phyloP scores from a whole-genome alignment of 2,329 filamentous ascomycete genomes.

The Ceratocystis eucalypticola region DNA sequence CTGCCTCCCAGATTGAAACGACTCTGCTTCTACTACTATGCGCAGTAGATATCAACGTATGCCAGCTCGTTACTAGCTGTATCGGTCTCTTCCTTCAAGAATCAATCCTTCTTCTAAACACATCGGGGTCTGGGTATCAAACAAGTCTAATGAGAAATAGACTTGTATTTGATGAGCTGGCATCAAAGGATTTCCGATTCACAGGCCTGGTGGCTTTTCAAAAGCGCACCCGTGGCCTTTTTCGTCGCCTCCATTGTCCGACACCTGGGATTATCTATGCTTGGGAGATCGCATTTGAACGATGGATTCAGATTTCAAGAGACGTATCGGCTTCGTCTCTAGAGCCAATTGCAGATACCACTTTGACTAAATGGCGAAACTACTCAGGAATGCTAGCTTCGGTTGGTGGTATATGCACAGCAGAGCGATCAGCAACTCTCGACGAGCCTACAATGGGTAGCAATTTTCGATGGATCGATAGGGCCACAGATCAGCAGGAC shows the following conservation, averaged over 20 bases:
- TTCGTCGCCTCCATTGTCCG: constrained; percentile 48
- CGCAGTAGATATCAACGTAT: constrained; percentile 51
- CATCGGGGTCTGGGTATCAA: constrained; percentile 28
- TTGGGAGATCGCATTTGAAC: constrained; percentile 53
- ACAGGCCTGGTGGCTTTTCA: constrained; percentile 58
- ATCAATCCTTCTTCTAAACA: constrained; percentile 39
- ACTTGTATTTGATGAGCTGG: constrained; percentile 47
- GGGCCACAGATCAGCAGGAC: constrained; percentile 44
- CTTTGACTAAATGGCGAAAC: constrained; percentile 53
- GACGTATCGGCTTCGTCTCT: constrained; percentile 42
- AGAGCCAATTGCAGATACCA: constrained; percentile 41
- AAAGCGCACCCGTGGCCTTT: constrained; percentile 46
- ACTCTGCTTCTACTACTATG: constrained; percentile 50
- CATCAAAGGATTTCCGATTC: constrained; percentile 50
- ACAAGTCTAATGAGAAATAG: constrained; percentile 43
- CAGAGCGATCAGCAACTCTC: constrained; percentile 41
- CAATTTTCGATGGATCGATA: constrained; percentile 49
- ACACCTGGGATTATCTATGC: constrained; percentile 53
- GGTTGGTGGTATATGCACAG: constrained; percentile 50
- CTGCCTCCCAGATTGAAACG: constrained; percentile 46
- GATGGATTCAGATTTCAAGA: constrained; percentile 50
- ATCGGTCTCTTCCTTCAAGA: constrained; percentile 51
- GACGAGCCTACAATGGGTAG: constrained; percentile 46
- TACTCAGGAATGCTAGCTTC: constrained; percentile 56
- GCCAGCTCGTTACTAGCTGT: constrained; percentile 49